Percentiles rank a stretch among this genome's conserved stretches.
Evolutionary conservation across 2,329 filamentous ascomycete genomes (phyloP).

Genomic region (Colletotrichum sp.): DNA sequence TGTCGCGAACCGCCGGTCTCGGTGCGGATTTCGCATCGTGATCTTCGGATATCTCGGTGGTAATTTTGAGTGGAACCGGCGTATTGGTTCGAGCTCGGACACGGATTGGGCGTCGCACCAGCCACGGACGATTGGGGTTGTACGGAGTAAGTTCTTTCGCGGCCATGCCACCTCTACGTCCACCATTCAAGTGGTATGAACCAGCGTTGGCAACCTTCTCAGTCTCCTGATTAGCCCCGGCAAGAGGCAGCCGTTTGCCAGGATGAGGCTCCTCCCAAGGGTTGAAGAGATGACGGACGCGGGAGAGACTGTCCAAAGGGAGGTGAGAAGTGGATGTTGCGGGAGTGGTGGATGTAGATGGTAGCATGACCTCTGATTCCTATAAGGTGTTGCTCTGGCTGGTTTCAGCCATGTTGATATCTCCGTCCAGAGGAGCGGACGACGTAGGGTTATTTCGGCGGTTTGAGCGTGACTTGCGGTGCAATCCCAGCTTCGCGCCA

Average conservation of each 20-base stretch:
- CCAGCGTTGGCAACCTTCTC: slow-evolving; percentile 14
- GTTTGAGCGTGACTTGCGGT: slow-evolving; percentile 54
- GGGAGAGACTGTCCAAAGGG: slow-evolving; percentile 19
- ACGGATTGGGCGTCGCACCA: slow-evolving; percentile 25
- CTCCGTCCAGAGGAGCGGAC: slow-evolving; percentile 44
- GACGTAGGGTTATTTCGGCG: slow-evolving; percentile 49
- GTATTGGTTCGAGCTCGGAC: slow-evolving; percentile 28
- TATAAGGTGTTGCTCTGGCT: slow-evolving; percentile 52
- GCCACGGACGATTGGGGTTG: slow-evolving; percentile 22
- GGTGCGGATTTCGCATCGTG: slow-evolving; percentile 13
- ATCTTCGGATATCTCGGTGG: slow-evolving; percentile 23
- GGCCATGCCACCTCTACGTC: slow-evolving; percentile 49
- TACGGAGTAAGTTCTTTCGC: slow-evolving; percentile 45
- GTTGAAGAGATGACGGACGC: slow-evolving; percentile 21
- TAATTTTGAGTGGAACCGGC: slow-evolving; percentile 34
- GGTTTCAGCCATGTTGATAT: slow-evolving; percentile 38
- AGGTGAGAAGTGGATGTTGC: slow-evolving; percentile 23
- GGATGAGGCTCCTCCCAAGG: slow-evolving; percentile 52
- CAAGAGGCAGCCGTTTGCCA: slow-evolving; percentile 43
- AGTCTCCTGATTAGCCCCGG: slow-evolving; percentile 26
- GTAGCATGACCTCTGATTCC: slow-evolving; percentile 63
- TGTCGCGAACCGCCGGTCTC: slow-evolving; percentile 21
- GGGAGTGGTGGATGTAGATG: slow-evolving; percentile 42
- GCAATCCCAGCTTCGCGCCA: slow-evolving; percentile 64
- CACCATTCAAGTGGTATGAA: slow-evolving; percentile 7